Evolutionary conservation across 129 eudicot species (phyloP).

Genomic region (Ambrosia artemisiifolia): DNA sequence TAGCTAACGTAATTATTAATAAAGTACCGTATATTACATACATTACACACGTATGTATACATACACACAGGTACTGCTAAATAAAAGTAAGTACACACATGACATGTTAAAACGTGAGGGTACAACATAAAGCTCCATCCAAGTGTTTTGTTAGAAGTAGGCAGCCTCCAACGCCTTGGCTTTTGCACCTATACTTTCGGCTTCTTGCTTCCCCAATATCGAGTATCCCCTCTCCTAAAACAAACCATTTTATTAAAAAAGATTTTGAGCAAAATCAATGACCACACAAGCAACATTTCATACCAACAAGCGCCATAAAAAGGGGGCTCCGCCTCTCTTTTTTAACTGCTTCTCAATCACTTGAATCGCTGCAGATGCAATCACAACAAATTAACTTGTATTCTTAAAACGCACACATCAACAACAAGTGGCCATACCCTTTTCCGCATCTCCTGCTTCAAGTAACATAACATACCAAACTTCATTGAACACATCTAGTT

Average conservation of each 20-base stretch:
- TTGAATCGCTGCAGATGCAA: conserved; percentile 49
- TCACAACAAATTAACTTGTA: background rate
- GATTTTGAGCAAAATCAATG: background rate
- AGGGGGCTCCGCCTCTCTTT: conserved; percentile 74
- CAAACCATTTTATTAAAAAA: background rate
- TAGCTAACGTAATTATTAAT: too few relatives aligned
- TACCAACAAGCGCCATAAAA: conserved; percentile 86
- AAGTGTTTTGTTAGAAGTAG: conserved; percentile 35
- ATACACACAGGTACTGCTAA: background rate
- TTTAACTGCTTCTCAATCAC: conserved; percentile 63
- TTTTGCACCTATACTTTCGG: conserved; percentile 45
- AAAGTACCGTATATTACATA: too few relatives aligned
- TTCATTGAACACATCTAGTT: conserved; percentile 85
- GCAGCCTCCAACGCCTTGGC: conserved; percentile 56
- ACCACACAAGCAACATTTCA: background rate
- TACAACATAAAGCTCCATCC: background rate
- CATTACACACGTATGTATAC: too few relatives aligned
- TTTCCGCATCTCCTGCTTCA: conserved; percentile 51
- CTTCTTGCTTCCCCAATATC: conserved; percentile 58
- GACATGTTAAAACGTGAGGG: background rate
- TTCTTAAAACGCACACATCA: background rate
- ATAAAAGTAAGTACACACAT: background rate
- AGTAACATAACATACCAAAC: conserved; percentile 64
- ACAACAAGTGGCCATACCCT: conserved; percentile 38
- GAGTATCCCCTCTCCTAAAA: conserved; percentile 60